phyloP scores from a whole-genome alignment of 2,329 filamentous ascomycete genomes.

The Reticulascus tulasneorum region DNA sequence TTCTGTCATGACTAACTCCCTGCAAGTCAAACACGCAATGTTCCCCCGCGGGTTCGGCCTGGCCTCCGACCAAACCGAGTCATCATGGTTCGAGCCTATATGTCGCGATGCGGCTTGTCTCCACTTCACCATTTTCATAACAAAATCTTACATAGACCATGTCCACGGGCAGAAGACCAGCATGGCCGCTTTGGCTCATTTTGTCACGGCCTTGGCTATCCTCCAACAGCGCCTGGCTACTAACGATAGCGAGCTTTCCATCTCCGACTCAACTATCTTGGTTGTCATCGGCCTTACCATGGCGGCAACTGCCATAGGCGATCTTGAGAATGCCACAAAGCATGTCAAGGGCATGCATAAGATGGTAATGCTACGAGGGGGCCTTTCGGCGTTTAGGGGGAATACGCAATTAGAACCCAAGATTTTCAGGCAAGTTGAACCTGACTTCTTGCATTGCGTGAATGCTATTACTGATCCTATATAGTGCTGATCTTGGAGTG shows the following conservation, averaged over 20 bases:
- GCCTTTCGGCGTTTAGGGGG: slow-evolving; percentile 16
- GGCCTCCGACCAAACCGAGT: slow-evolving; percentile 15
- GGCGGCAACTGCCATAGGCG: slow-evolving; percentile 6
- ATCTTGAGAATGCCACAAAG: neutral
- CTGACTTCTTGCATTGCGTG: neutral
- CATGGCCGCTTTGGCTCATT: no score
- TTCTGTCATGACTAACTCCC: no score
- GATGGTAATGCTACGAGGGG: slow-evolving; percentile 23
- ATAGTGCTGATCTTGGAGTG: slow-evolving; percentile 23
- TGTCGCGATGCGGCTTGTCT: slow-evolving; percentile 20
- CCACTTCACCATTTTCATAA: slow-evolving; percentile 20
- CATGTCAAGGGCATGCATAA: slow-evolving; percentile 10
- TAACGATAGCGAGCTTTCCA: no score
- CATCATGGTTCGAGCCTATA: slow-evolving; percentile 24
- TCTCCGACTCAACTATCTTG: slow-evolving; percentile 14
- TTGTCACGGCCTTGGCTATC: no score
- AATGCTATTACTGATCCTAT: neutral
- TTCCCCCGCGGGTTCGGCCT: no score
- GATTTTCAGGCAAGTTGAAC: slow-evolving; percentile 22
- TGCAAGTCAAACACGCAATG: no score
- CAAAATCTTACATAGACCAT: no score
- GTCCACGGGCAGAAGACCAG: no score
- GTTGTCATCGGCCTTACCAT: slow-evolving; percentile 7
- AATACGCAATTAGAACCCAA: slow-evolving; percentile 24
- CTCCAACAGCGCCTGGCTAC: no score